phyloP scores from a whole-genome alignment of 1,284 basidiomycete genomes.

The Cystobasidiaceae sp. region DNA sequence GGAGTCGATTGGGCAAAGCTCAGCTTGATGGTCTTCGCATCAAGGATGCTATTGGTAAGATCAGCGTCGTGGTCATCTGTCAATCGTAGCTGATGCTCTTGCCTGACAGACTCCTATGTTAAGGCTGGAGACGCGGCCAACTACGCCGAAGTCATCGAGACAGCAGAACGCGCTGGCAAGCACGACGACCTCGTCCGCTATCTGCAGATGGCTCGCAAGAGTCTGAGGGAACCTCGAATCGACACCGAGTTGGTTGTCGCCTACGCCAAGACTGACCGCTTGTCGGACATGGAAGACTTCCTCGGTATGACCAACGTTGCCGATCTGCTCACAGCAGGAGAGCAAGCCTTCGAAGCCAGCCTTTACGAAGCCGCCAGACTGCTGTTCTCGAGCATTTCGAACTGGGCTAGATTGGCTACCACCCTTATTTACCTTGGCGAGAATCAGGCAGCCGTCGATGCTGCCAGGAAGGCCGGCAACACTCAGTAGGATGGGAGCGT shows the following conservation, averaged over 20 bases:
- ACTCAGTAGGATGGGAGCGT: constrained; percentile 89
- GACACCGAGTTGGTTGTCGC: constrained; percentile 96
- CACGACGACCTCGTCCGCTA: constrained; percentile 96
- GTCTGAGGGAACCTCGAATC: constrained; percentile 92
- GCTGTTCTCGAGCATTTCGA: constrained; percentile 92
- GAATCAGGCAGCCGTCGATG: constrained; percentile 96
- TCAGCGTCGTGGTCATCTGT: too few relatives aligned
- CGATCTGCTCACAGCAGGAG: constrained; percentile 65
- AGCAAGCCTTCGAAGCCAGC: constrained; percentile 99
- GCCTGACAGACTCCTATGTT: constrained; percentile 82
- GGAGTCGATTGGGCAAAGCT: constrained; percentile 97
- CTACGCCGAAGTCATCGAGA: constrained; percentile 94
- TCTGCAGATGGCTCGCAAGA: constrained; percentile 99
- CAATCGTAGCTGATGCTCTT: neutral
- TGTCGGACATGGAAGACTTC: constrained; percentile 99
- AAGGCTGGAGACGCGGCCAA: constrained; percentile 98
- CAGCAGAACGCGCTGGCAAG: constrained; percentile 90
- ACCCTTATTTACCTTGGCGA: constrained; percentile 98
- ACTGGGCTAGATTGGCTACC: constrained; percentile 96
- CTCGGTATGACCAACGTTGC: constrained; percentile 98
- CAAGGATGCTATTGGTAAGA: constrained; percentile 89
- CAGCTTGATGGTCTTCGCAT: constrained; percentile 97
- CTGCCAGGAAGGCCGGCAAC: constrained; percentile 96
- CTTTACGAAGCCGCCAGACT: constrained; percentile 96
- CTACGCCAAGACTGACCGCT: constrained; percentile 91